Conservation (phyloP, 352 stramenopile genomes). For the Pseudoperonospora humuli region DNA sequence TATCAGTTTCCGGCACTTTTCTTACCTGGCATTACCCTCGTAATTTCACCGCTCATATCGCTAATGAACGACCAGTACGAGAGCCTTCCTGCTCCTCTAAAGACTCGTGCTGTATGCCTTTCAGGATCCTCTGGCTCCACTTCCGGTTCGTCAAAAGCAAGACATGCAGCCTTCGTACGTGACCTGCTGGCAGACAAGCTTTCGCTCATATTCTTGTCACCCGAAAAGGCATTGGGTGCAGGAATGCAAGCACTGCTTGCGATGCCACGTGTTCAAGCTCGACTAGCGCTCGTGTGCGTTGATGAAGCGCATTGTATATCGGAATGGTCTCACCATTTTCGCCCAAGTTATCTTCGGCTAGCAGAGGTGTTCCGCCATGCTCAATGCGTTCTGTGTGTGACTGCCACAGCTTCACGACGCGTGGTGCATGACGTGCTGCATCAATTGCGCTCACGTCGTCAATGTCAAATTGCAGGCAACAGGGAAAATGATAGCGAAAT, state of each 20-base stretch:
- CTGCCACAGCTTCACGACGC: constrained; percentile 82
- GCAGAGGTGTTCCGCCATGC: constrained; percentile 48
- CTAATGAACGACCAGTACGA: constrained; percentile 91
- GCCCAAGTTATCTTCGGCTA: constrained; percentile 74
- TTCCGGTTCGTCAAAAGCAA: constrained; percentile 35
- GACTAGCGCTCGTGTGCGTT: constrained; percentile 84
- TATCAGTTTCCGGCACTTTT: constrained; percentile 92
- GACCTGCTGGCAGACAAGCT: constrained; percentile 53
- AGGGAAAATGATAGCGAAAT: constrained; percentile 27
- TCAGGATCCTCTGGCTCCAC: constrained; percentile 27
- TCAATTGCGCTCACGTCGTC: constrained; percentile 37
- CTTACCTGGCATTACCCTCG: constrained; percentile 82
- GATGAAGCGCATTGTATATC: constrained; percentile 94
- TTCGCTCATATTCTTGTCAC: constrained; percentile 88
- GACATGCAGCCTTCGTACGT: constrained; percentile 58
- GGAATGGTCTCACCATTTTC: constrained; percentile 94
- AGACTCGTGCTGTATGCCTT: constrained; percentile 49
- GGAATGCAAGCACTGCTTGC: constrained; percentile 69
- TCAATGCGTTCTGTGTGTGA: constrained; percentile 86
- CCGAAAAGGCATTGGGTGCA: constrained; percentile 78
- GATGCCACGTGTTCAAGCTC: constrained; percentile 29
- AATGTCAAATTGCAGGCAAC: constrained; percentile 1
- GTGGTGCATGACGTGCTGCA: constrained; percentile 69
- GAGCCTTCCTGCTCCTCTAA: constrained; percentile 61
- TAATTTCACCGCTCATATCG: constrained; percentile 90